Conservation (phyloP, 177 flowering plant genomes). For the Telopea speciosissima region DNA sequence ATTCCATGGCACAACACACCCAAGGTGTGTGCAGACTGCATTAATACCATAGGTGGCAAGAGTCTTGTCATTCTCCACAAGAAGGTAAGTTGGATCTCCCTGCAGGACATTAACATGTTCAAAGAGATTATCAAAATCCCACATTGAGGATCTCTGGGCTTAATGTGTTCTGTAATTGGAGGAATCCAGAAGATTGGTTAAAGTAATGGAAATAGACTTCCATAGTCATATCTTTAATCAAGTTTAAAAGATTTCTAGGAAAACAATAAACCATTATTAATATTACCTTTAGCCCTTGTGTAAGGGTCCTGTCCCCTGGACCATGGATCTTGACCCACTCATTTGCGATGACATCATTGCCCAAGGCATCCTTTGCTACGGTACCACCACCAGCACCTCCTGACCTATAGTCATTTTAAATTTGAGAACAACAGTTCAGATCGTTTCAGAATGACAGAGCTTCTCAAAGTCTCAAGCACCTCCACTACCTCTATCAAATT, state of each 20-base stretch:
- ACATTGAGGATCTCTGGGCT: background rate
- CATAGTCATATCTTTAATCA: background rate
- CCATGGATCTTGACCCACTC: conserved; percentile 88
- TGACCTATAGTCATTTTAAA: conserved; percentile 30
- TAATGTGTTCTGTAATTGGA: background rate
- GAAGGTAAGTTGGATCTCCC: conserved; percentile 98
- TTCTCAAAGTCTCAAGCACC: background rate
- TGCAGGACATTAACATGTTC: conserved; percentile 19
- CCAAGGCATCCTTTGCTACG: conserved; percentile 81
- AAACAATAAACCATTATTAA: background rate
- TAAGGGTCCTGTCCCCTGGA: conserved; percentile 84
- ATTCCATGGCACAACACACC: conserved; percentile 92
- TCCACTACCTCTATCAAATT: no score
- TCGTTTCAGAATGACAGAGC: background rate
- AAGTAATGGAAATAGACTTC: background rate
- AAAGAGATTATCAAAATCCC: background rate
- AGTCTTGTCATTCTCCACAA: conserved; percentile 78
- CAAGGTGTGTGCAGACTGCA: conserved; percentile 93
- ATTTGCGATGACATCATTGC: conserved; percentile 69
- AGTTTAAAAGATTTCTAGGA: background rate
- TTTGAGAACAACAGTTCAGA: background rate
- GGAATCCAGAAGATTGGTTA: background rate
- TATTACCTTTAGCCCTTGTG: conserved; percentile 84
- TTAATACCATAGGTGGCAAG: conserved; percentile 88
- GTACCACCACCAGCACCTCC: conserved; percentile 62